Conservation (phyloP, 2,329 filamentous ascomycete genomes). For the Cladobotryum mycophilum region DNA sequence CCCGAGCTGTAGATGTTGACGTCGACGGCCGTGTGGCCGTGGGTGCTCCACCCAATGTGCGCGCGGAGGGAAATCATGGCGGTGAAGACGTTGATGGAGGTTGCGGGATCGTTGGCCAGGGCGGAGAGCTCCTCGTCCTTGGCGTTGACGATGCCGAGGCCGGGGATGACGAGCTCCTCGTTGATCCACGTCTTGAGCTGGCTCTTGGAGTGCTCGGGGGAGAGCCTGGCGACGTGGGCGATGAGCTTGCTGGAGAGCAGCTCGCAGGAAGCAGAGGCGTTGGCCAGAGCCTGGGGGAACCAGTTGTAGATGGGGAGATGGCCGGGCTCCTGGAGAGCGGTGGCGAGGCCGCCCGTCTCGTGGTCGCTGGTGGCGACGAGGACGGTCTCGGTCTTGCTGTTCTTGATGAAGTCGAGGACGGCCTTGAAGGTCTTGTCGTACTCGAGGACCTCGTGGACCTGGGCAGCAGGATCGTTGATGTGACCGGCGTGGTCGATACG, state of each 20-base stretch:
- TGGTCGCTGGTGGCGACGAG: slow-evolving; percentile 91
- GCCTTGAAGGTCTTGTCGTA: slow-evolving; percentile 82
- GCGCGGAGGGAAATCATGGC: slow-evolving; percentile 83
- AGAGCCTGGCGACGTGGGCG: slow-evolving; percentile 44
- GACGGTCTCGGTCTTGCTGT: slow-evolving; percentile 66
- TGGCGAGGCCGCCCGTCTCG: slow-evolving; percentile 84
- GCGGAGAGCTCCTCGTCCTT: slow-evolving; percentile 62
- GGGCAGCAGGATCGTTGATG: slow-evolving; percentile 74
- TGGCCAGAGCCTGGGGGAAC: slow-evolving; percentile 73
- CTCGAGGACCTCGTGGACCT: slow-evolving; percentile 88
- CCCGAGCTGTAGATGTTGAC: slow-evolving; percentile 91
- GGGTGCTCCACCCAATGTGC: slow-evolving; percentile 88
- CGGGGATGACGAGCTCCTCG: slow-evolving; percentile 57
- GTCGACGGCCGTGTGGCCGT: slow-evolving; percentile 88
- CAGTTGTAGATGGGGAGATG: slow-evolving; percentile 59
- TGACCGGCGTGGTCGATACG: slow-evolving; percentile 94
- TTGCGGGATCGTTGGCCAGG: slow-evolving; percentile 53
- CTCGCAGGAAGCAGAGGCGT: slow-evolving; percentile 71
- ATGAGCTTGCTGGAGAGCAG: slow-evolving; percentile 59
- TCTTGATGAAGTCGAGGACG: slow-evolving; percentile 77
- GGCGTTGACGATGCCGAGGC: slow-evolving; percentile 72
- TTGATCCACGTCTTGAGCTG: slow-evolving; percentile 60
- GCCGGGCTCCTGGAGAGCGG: slow-evolving; percentile 60
- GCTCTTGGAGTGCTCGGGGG: slow-evolving; percentile 25
- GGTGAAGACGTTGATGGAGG: slow-evolving; percentile 57